Evolutionary conservation across 371 early-diverging fungal species (phyloP), one percentile per base, ranked within the genome.

Genomic region (Coemansia sp.): DNA sequence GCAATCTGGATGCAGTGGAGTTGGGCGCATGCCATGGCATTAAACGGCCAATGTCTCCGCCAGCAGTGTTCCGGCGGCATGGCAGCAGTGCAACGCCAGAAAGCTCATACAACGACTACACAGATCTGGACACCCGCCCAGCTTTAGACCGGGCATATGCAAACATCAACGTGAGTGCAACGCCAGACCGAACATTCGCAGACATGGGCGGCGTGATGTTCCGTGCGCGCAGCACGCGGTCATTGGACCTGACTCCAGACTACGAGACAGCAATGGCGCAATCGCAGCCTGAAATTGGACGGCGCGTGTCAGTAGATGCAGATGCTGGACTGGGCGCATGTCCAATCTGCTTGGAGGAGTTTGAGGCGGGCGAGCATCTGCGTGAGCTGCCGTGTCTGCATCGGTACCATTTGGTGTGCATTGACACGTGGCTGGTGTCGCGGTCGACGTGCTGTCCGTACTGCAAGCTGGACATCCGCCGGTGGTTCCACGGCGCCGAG

Each of bases 261-360:
- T 32, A 59, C 19, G 53, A 24, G 11, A 5, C 39, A 8, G 60
- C 28, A 11, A 12, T 26, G 23, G 57, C 58, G 17, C 51, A 58
- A 11, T 73, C 73, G n/a, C 78, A 77, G 53, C 73, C 73, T 6
- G 78, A 72, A 1, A 73, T 72, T 29, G 51, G 56, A 13, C 69
- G 63, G 28, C 49, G 60, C 12, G 32, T 58, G 15, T 48, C 69
- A 23, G 63, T 59, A 23, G 73, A 66, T 13, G 62, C 63, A 23
- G 60, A 59, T 2, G 29, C 52, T 1, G 78, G 73, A 1, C 61
- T 73, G 13, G 78, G 78, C n/a, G 62, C 78, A 6, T 92, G 92
- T 53, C 83, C 88, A 17, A 89, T 92, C 32, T 92, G 92, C 67
- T 69, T 90, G 57, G 87, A 86, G 48, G 86, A 86, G 29, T 91